Base-by-base conservation (phyloP, 257 asterid genomes). In the Ilex aquifolium region DNA sequence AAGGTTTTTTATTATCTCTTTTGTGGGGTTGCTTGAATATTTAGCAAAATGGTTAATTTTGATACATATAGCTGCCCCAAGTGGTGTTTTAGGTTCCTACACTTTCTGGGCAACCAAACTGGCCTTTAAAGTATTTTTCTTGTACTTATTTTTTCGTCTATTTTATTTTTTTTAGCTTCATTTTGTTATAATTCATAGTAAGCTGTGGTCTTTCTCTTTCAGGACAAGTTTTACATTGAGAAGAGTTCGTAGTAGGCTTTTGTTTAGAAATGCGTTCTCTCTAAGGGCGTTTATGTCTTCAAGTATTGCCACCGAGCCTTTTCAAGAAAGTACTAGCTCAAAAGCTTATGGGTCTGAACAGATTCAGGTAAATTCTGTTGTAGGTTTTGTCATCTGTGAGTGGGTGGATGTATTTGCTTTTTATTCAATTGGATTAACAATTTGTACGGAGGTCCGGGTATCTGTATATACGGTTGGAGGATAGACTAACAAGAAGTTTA, bases 341-440 rank as follows among this genome's bases (percentile, higher is more conserved):
- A 82, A 79, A 63, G 96, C 83, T 59, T 93, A 93, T 74, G 95
- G 97, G 60, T 88, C 99, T 13, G 95, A 93, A 32, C 99, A 93
- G 76, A 93, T 93, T 82, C 99, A 93, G 97, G 97, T 93, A 57
- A 79, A 76, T 16, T 70, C 58, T 56, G 54, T 36, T 36, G 2
- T 8, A 36, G 27, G 27, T 21, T 21, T 21, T 21, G 27, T 21
- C 27, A 21, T 21, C 27, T 0, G 27, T 21, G 27, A 21, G 27
- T 21, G 5, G 42, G 42, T 8, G 5, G 42, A 36, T 36, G 42
- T 36, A 36, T 36, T 36, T 36, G 42, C 2, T 8, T 36, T 4
- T 8, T 36, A 36, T 36, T 4, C 8, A 36, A 36, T 36, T 4
- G 5, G 42, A 15, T 57, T 60, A 70, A 49, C 69, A 55, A 57